phyloP scores from a whole-genome alignment of 805 yeast genomes.

The Grigorovia yakushimaensis region DNA sequence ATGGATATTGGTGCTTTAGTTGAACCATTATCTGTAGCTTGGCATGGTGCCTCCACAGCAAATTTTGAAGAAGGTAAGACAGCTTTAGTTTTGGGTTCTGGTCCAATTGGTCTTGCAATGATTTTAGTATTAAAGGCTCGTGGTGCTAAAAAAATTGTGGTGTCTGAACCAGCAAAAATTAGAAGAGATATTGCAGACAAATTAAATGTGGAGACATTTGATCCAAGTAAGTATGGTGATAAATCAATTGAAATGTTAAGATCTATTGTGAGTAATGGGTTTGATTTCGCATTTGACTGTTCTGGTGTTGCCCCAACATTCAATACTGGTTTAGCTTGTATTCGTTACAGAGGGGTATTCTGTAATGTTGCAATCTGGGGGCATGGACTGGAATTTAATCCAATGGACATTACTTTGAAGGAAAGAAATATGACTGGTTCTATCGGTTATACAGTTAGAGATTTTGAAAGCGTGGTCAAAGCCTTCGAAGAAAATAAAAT shows the following conservation, averaged over 20 bases:
- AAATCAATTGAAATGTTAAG: constrained; percentile 30
- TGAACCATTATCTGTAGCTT: constrained; percentile 46
- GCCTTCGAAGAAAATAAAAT: constrained; percentile 42
- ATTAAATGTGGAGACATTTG: constrained; percentile 40
- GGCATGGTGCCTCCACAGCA: constrained; percentile 48
- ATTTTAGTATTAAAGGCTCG: constrained; percentile 44
- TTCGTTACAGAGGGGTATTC: constrained; percentile 46
- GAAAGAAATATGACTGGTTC: constrained; percentile 53
- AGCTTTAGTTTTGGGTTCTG: constrained; percentile 49
- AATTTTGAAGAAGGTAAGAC: constrained; percentile 36
- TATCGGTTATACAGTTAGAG: constrained; percentile 48
- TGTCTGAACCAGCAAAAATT: constrained; percentile 40
- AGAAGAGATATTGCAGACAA: constrained; percentile 41
- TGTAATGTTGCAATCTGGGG: constrained; percentile 63
- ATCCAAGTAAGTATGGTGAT: constrained; percentile 36
- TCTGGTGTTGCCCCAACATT: constrained; percentile 44
- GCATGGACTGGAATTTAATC: constrained; percentile 38
- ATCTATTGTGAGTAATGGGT: constrained; percentile 37
- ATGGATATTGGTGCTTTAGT: constrained; percentile 47
- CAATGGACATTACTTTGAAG: constrained; percentile 45
- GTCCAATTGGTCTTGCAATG: constrained; percentile 54
- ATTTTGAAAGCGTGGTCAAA: constrained; percentile 45
- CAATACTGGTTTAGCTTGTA: constrained; percentile 39
- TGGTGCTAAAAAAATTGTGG: constrained; percentile 40
- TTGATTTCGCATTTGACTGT: constrained; percentile 44